phyloP scores from a whole-genome alignment of 768 basidiomycete species.

The Symmetrospora coprosmae region DNA sequence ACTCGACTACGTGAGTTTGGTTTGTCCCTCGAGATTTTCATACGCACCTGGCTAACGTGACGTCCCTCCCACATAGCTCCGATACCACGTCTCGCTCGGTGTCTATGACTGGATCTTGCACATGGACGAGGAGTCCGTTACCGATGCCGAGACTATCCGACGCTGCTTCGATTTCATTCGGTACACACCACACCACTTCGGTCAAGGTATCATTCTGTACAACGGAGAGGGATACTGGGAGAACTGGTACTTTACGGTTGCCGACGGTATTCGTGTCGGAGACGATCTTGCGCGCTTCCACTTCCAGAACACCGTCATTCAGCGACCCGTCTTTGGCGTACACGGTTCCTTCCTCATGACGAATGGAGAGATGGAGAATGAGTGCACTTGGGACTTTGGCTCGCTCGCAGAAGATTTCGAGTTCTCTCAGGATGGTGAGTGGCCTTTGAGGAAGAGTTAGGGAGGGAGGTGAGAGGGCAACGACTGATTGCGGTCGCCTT shows the following conservation, averaged over 20 bases:
- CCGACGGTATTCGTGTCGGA: slow-evolving; percentile 36
- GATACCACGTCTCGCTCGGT: slow-evolving; percentile 34
- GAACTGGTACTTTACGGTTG: slow-evolving; percentile 36
- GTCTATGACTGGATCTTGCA: slow-evolving; percentile 36
- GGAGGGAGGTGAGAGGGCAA: not conserved
- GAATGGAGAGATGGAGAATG: slow-evolving; percentile 36
- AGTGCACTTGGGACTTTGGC: slow-evolving; percentile 36
- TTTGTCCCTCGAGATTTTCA: too few species aligned
- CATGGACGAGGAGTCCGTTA: slow-evolving; percentile 36
- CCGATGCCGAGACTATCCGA: slow-evolving; percentile 34
- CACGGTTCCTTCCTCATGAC: slow-evolving; percentile 36
- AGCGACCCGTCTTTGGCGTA: slow-evolving; percentile 34
- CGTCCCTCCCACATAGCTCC: too few species aligned
- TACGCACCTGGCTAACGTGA: too few species aligned
- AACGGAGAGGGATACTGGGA: slow-evolving; percentile 34
- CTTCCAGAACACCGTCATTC: slow-evolving; percentile 34
- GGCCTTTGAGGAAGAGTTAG: not conserved
- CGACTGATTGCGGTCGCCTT: not conserved
- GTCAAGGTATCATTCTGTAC: slow-evolving; percentile 36
- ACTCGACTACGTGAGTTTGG: slow-evolving; percentile 36
- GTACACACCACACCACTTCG: slow-evolving; percentile 35
- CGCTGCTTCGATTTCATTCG: slow-evolving; percentile 35
- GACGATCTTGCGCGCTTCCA: slow-evolving; percentile 36
- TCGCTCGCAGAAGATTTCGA: slow-evolving; percentile 36
- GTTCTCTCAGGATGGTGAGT: slow-evolving; percentile 34